Evolutionary conservation across 2,329 filamentous ascomycete genomes (phyloP), one percentile per base, ranked within the genome.

Genomic region (Alternaria viburni): DNA sequence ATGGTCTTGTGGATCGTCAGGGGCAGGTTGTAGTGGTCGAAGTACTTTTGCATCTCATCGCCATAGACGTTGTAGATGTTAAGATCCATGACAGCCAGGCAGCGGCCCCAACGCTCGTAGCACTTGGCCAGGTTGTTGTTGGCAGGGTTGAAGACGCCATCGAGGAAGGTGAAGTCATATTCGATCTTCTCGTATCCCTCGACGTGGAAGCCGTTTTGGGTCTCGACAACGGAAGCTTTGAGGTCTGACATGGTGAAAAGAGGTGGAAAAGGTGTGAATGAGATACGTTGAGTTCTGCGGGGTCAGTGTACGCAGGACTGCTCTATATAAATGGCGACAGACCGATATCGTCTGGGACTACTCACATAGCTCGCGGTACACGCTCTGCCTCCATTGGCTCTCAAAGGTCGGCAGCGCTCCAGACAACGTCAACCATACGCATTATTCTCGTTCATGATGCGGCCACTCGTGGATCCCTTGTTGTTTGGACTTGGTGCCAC

Each of bases 111-210:
- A 65, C 82, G 82, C 71, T 86, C 81, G 79, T 91, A 92, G 77
- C 87, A 89, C 26, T 88, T 80, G 15, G 89, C 88, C 10, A 92
- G 84, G 69, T 91, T 85, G 15, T 81, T 71, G 72, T 91, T 90
- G 66, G 83, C 72, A 45, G 83, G 71, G 74, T 90, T 81, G 78
- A 92, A 92, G 60, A 92, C 85, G 51, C 86, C 87, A 69, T 92
- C 90, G 50, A 92, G 85, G 79, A 92, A 91, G 58, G 88, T 87
- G 77, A 92, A 92, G 79, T 91, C 89, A 76, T 92, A 92, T 74
- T 90, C 87, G 74, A 92, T 91, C 83, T 91, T 92, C 83, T 92
- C 90, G 71, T 91, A 91, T 23, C 90, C 90, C 69, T 89, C 87
- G 64, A 92, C 89, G 68, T 90, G 87, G 80, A 92, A 92, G 41